A percentile compares a stretch with the other conserved stretches of the same genome.
Evolutionary conservation across 495 filamentous ascomycete species (phyloP).

Genomic region (Acidiella bohemica): DNA sequence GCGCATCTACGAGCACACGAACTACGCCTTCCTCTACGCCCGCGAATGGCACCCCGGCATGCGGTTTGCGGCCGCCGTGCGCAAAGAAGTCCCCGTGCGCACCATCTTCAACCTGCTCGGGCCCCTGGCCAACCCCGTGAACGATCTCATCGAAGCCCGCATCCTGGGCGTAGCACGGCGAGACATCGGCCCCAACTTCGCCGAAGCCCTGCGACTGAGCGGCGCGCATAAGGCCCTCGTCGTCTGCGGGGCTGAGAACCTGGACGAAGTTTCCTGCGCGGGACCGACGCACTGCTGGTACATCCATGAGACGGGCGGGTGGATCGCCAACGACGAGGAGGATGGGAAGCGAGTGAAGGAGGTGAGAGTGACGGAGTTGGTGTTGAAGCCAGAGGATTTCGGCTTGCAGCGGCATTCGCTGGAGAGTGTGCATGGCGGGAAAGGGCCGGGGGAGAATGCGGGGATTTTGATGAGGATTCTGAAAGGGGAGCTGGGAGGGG

Average conservation of each 20-base stretch:
- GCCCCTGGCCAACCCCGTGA: slow-evolving; percentile 77
- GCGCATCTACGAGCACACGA: slow-evolving; percentile 57
- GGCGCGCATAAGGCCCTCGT: slow-evolving; percentile 75
- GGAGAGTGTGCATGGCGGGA: slow-evolving; percentile 62
- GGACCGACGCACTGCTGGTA: slow-evolving; percentile 83
- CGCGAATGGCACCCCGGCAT: slow-evolving; percentile 94
- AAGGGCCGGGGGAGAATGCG: slow-evolving; percentile 76
- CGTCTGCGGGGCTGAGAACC: slow-evolving; percentile 83
- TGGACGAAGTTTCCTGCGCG: slow-evolving; percentile 90
- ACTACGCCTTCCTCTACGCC: slow-evolving; percentile 93
- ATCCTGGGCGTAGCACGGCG: slow-evolving; percentile 82
- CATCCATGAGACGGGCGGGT: slow-evolving; percentile 32
- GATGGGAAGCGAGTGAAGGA: slow-evolving; percentile 25
- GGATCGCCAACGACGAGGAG: slow-evolving; percentile 16
- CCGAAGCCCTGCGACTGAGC: slow-evolving; percentile 63
- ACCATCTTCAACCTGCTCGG: slow-evolving; percentile 97
- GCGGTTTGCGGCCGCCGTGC: slow-evolving; percentile 68
- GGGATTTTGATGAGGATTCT: slow-evolving; percentile 66
- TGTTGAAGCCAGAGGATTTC: slow-evolving; percentile 66
- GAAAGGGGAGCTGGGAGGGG: slow-evolving; percentile 53
- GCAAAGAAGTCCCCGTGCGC: slow-evolving; percentile 71
- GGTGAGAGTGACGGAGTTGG: slow-evolving; percentile 57
- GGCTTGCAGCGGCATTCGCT: slow-evolving; percentile 66
- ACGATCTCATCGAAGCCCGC: slow-evolving; percentile 69
- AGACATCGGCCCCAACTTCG: slow-evolving; percentile 74